Conservation (phyloP, 2,329 filamentous ascomycete genomes). For the Talaromyces amestolkiae region DNA sequence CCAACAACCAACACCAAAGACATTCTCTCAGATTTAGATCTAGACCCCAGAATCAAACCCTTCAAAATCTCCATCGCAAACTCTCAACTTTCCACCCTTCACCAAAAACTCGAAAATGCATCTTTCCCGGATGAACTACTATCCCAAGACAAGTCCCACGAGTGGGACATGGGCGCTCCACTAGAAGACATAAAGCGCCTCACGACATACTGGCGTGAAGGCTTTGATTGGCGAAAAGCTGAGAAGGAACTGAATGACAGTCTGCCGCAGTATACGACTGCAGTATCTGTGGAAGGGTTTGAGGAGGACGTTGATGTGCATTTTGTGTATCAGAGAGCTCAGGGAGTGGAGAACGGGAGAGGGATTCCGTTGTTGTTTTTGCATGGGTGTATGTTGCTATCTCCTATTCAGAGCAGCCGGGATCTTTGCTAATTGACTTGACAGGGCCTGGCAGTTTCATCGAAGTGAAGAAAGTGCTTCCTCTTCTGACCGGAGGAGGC, state of each 20-base stretch:
- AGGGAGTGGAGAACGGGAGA: slow-evolving; percentile 33
- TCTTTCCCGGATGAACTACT: slow-evolving; percentile 59
- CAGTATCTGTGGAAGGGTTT: slow-evolving; percentile 57
- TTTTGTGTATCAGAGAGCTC: slow-evolving; percentile 60
- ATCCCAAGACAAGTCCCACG: slow-evolving; percentile 29
- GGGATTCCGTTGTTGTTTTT: slow-evolving; percentile 66
- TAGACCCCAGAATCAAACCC: slow-evolving; percentile 25
- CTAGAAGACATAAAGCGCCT: slow-evolving; percentile 58
- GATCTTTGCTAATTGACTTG: not conserved
- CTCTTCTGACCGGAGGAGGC: slow-evolving; percentile 39
- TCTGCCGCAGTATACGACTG: slow-evolving; percentile 58
- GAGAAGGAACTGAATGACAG: slow-evolving; percentile 58
- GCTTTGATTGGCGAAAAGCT: slow-evolving; percentile 60
- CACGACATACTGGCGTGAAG: slow-evolving; percentile 55
- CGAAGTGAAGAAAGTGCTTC: slow-evolving; percentile 63
- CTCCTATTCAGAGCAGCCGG: not conserved
- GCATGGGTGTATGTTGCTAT: slow-evolving; percentile 55
- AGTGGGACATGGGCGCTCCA: slow-evolving; percentile 59
- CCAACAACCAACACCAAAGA: not conserved
- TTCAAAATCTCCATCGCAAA: slow-evolving; percentile 56
- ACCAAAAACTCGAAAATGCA: slow-evolving; percentile 54
- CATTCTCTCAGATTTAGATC: no score
- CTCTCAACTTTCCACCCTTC: slow-evolving; percentile 52
- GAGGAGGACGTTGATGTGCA: slow-evolving; percentile 58
- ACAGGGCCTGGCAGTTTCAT: slow-evolving; percentile 65